Base-by-base conservation (phyloP, 2,329 filamentous ascomycete species). In the Cordyceps fumosorosea region DNA sequence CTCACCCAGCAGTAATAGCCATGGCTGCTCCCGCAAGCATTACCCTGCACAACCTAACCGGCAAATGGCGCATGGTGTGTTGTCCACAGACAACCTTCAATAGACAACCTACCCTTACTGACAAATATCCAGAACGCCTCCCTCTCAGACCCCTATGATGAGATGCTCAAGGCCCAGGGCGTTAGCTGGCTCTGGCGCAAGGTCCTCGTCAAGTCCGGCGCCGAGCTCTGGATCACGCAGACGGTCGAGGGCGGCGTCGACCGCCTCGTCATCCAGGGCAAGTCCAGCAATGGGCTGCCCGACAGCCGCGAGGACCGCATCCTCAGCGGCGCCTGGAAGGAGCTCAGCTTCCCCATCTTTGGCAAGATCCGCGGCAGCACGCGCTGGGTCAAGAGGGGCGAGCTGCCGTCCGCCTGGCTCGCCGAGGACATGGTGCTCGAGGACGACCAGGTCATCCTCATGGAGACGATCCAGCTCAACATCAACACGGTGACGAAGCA, bases 161-260 rank as follows among this genome's bases (percentile, higher is more conserved):
- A 56, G n/a, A 56, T 56, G 54, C 54, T 56, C 42, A 56, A 56
- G 20, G 54, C 54, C 4, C 54, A 56, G 24, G 44, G 44, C 24
- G 54, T 56, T 18, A 29, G 54, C n/a, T 56, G 54, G 54, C 54
- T 56, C 7, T 56, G 54, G 54, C 54, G 54, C 54, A 56, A 56
- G 14, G 54, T 56, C 1, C 42, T 56, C 14, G 54, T 56, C 14
- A 56, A 56, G 29, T 56, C 54, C 1, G 54, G 54, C 42, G 54
- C 18, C 1, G 42, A 47, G 42, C 54, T 56, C 42, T 56, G 42
- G 42, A 22, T 56, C 16, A 47, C 40, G 1, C 54, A 56, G n/a
- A 56, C 54, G 10, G 47, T 10, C 5, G 54, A 56, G 24, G 34
- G 47, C 42, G 54, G 54, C 54, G 26, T 34, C 54, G 54, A 56